Conservation (phyloP, 2,329 filamentous ascomycete species). For the Chrysoporthe austroafricana region DNA sequence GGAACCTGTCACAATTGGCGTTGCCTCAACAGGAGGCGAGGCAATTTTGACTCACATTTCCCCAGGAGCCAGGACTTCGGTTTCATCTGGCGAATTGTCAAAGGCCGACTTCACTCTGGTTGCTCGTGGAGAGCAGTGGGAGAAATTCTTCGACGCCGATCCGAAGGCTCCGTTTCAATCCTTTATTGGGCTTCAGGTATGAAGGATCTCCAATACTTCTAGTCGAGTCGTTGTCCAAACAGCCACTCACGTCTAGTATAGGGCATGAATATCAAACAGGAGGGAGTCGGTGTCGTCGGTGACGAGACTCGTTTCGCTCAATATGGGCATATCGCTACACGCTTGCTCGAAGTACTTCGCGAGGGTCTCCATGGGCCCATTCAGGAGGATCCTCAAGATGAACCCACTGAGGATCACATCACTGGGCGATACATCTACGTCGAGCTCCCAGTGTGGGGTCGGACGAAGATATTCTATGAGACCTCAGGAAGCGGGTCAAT, state of each 20-base stretch:
- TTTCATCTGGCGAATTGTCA: background rate
- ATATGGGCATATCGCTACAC: slow-evolving; percentile 50
- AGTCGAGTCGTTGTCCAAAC: too few relatives aligned
- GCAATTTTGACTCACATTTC: slow-evolving; percentile 5
- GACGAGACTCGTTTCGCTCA: slow-evolving; percentile 43
- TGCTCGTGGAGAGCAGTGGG: slow-evolving; percentile 5
- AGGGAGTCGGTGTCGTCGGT: slow-evolving; percentile 51
- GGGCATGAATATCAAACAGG: slow-evolving; percentile 49
- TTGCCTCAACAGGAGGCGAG: background rate
- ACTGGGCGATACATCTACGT: slow-evolving; percentile 52
- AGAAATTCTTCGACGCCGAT: slow-evolving; percentile 5
- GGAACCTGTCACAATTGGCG: background rate
- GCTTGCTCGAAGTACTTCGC: slow-evolving; percentile 51
- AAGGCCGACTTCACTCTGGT: slow-evolving; percentile 1
- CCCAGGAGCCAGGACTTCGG: background rate
- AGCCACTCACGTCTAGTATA: too few relatives aligned
- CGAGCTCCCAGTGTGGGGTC: slow-evolving; percentile 49
- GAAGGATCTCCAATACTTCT: background rate
- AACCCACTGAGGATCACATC: slow-evolving; percentile 46
- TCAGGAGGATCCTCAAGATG: slow-evolving; percentile 42
- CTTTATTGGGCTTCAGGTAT: background rate
- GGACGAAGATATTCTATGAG: slow-evolving; percentile 55
- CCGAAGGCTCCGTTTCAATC: background rate
- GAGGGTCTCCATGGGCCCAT: slow-evolving; percentile 51
- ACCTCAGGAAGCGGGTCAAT: slow-evolving; percentile 49